Base-by-base conservation (phyloP, 495 filamentous ascomycete genomes). In the Staphylotrichum tortipilum region DNA sequence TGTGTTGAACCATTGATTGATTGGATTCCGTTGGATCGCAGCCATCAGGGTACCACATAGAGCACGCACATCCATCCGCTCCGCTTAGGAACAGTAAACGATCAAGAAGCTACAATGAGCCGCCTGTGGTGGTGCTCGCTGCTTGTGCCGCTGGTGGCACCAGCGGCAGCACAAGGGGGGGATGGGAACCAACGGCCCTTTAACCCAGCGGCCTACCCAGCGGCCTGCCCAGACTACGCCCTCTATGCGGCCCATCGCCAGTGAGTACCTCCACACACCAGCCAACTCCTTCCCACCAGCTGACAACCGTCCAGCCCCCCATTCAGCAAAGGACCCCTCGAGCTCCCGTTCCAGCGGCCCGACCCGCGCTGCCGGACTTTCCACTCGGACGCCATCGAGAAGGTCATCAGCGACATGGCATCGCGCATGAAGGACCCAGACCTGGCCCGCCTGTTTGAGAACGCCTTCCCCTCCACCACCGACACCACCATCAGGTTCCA, bases 381-480 rank as follows among this genome's bases (percentile, higher is more conserved):
- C 69, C 73, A 78, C 30, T 95, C 89, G 0, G 75, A 85, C 1
- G 74, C 82, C 0, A 91, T 96, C 14, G 92, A 99, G 65, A 73
- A 88, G 58, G 82, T 95, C 57, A 96, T 97, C 57, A 67, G 78
- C 9, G 81, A 95, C 62, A 70, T 97, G 39, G 90, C 82, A 3
- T 74, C 75, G 26, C 81, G 80, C 30, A 86, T 98, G 75, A 76
- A 82, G 31, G 85, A 96, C 61, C 83, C 83, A 45, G 94, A 97
- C 61, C 78, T 99, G 10, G 89, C 92, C 4, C 82, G 90, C 28
- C 69, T 99, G 7, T 99, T 99, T 62, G 88, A 92, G 50, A 99
- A 99, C 61, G 84, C 90, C n/a, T 97, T 91, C 57, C 92, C 92
- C 5, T 95, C 94, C 55, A 96, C 90, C 3, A 77, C 94, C 22